phyloP scores from a whole-genome alignment of 106 monocot species.

The Dioscorea alata region DNA sequence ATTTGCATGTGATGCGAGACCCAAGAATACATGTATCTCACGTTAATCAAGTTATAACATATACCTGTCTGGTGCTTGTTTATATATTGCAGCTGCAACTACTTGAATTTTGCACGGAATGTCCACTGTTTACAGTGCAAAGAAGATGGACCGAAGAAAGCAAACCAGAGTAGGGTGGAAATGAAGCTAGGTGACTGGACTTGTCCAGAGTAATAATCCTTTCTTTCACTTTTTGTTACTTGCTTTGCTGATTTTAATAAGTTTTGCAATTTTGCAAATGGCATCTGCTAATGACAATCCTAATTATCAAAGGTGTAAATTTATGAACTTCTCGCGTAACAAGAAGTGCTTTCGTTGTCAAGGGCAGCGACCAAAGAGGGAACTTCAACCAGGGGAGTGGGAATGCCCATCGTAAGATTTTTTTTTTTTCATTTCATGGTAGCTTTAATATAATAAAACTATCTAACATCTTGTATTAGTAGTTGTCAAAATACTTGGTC shows the following conservation, averaged over 20 bases:
- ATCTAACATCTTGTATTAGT: neutral
- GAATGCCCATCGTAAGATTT: slow-evolving; percentile 61
- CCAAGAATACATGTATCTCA: too few species aligned
- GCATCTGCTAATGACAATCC: neutral
- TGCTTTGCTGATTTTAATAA: neutral
- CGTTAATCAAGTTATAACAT: too few species aligned
- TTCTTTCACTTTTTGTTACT: neutral
- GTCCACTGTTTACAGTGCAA: slow-evolving; percentile 63
- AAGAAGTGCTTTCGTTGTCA: slow-evolving; percentile 43
- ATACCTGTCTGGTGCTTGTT: neutral
- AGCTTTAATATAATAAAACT: neutral
- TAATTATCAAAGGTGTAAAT: slow-evolving; percentile 39
- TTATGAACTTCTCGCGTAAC: slow-evolving; percentile 70
- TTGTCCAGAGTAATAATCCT: slow-evolving; percentile 47
- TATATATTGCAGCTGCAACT: slow-evolving; percentile 62
- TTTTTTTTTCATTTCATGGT: neutral
- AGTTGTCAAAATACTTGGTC: neutral
- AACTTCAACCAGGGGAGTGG: slow-evolving; percentile 63
- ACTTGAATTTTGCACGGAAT: slow-evolving; percentile 85
- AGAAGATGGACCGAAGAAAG: slow-evolving; percentile 54
- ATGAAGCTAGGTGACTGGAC: slow-evolving; percentile 96
- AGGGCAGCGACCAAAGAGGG: slow-evolving; percentile 37
- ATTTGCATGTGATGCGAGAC: too few species aligned
- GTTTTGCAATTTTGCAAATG: neutral
- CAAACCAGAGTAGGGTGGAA: slow-evolving; percentile 20